Percentiles rank a stretch among this genome's conserved stretches.
Evolutionary conservation across 345 rosid genomes (phyloP).

Genomic region (Salix arbutifolia): DNA sequence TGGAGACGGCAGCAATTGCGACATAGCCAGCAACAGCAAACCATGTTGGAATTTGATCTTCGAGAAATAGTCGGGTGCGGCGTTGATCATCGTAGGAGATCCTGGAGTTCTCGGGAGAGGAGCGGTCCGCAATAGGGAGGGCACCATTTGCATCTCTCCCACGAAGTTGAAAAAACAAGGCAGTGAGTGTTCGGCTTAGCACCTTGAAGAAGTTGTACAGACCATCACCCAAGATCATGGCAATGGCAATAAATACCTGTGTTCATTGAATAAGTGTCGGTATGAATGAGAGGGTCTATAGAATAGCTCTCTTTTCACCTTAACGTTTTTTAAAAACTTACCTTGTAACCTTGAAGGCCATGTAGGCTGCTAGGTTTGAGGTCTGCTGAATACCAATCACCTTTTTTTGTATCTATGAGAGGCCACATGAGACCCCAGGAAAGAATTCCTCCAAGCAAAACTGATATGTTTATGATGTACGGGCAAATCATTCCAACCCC

Average conservation of each 20-base stretch:
- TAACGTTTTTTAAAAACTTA: neutral
- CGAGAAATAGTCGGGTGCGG: slow-evolving; percentile 34
- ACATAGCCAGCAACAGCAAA: slow-evolving; percentile 43
- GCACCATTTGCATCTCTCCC: neutral
- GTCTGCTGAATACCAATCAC: slow-evolving; percentile 23
- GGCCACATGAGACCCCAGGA: slow-evolving; percentile 41
- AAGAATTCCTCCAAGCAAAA: slow-evolving; percentile 27
- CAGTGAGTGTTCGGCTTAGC: slow-evolving; percentile 15
- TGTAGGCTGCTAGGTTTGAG: slow-evolving; percentile 5
- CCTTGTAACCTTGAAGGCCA: slow-evolving; percentile 33
- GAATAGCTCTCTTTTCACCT: neutral
- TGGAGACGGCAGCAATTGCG: slow-evolving; percentile 36
- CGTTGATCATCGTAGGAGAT: slow-evolving; percentile 14
- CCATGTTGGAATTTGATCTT: slow-evolving; percentile 51
- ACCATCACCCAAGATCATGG: slow-evolving; percentile 32
- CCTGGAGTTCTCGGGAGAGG: neutral
- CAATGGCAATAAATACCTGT: slow-evolving; percentile 32
- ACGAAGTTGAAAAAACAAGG: slow-evolving; percentile 13
- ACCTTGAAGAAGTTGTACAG: slow-evolving; percentile 31
- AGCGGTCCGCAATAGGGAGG: slow-evolving; percentile 9
- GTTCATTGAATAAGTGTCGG: neutral
- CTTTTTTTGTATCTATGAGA: slow-evolving; percentile 18
- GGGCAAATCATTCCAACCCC: slow-evolving; percentile 38
- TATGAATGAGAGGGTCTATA: neutral
- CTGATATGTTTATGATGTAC: slow-evolving; percentile 24